phyloP scores from a whole-genome alignment of 2,329 filamentous ascomycete genomes.

The Colletotrichum neosansevieriae region DNA sequence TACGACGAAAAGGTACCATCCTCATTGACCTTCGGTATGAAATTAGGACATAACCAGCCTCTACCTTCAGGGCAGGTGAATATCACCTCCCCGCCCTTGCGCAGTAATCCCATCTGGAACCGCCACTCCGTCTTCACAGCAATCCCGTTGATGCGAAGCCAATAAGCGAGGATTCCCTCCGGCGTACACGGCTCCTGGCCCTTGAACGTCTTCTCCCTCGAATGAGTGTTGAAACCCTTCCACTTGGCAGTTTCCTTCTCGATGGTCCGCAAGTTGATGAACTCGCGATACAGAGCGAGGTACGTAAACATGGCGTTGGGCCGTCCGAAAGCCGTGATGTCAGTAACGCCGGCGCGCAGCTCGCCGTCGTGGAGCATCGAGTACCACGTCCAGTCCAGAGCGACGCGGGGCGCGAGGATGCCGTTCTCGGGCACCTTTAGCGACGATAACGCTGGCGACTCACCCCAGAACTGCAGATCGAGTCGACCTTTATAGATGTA shows the following conservation, averaged over 20 bases:
- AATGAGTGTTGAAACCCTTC: conserved; percentile 41
- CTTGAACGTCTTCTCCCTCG: conserved; percentile 26
- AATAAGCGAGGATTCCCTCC: conserved; percentile 40
- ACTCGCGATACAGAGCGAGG: conserved; percentile 39
- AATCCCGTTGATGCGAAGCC: conserved; percentile 41
- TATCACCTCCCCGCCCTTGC: conserved; percentile 36
- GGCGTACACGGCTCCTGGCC: conserved; percentile 41
- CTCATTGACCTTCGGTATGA: conserved; percentile 36
- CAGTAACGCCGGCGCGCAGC: conserved; percentile 41
- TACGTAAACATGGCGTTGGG: conserved; percentile 42
- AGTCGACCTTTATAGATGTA: conserved; percentile 40
- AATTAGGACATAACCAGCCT: conserved; percentile 37
- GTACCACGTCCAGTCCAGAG: conserved; percentile 43
- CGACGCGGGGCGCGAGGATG: conserved; percentile 41
- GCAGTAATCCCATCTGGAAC: conserved; percentile 41
- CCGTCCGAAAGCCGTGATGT: conserved; percentile 42
- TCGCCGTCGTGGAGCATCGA: conserved; percentile 42
- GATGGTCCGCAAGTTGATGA: conserved; percentile 31
- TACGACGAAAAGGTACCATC: conserved; percentile 35
- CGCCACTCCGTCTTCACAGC: conserved; percentile 42
- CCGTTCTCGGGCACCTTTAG: conserved; percentile 33
- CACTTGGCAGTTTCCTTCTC: conserved; percentile 39
- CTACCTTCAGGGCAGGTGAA: conserved; percentile 41
- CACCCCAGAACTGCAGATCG: conserved; percentile 38
- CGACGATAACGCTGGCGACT: conserved; percentile 36